phyloP scores from a whole-genome alignment of 805 yeast species.

The Middelhovenomyces tepae region DNA sequence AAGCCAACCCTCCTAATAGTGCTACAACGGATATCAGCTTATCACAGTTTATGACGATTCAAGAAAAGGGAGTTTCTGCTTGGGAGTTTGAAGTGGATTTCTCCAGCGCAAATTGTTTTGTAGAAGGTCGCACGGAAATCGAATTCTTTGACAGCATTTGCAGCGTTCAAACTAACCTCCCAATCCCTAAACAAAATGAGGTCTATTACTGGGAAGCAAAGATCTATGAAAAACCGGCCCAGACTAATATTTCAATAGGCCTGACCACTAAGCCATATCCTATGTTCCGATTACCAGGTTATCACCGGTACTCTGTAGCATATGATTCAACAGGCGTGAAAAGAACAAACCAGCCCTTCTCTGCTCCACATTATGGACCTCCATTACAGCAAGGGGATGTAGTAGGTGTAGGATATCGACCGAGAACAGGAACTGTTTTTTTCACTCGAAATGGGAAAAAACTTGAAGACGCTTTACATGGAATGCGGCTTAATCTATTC shows the following conservation, averaged over 20 bases:
- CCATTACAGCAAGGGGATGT: conserved; percentile 75
- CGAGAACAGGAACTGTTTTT: conserved; percentile 75
- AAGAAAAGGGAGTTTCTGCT: conserved; percentile 81
- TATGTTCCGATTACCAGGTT: conserved; percentile 84
- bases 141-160: conserved; percentile 48
- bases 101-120: conserved; percentile 47
- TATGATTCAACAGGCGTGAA: conserved; percentile 82
- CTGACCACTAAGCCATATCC: conserved; percentile 86
- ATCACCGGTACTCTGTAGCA: conserved; percentile 75
- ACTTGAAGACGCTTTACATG: conserved; percentile 66
- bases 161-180: conserved; percentile 71
- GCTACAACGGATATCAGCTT: conserved; percentile 36
- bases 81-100: conserved; percentile 64
- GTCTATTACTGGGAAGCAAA: conserved; percentile 87
- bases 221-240: conserved; percentile 56
- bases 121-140: conserved; percentile 55
- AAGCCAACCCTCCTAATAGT: conserved; percentile 35
- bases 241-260: conserved; percentile 57
- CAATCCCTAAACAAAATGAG: conserved; percentile 72
- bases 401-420: conserved; percentile 82
- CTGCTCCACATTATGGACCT: conserved; percentile 35
- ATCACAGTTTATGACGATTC: conserved; percentile 58
- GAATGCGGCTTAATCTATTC: conserved; percentile 63
- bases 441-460: conserved; percentile 94
- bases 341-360: conserved; percentile 71